Base-by-base conservation (phyloP, 2,329 filamentous ascomycete genomes). In the Talaromyces sp. region DNA sequence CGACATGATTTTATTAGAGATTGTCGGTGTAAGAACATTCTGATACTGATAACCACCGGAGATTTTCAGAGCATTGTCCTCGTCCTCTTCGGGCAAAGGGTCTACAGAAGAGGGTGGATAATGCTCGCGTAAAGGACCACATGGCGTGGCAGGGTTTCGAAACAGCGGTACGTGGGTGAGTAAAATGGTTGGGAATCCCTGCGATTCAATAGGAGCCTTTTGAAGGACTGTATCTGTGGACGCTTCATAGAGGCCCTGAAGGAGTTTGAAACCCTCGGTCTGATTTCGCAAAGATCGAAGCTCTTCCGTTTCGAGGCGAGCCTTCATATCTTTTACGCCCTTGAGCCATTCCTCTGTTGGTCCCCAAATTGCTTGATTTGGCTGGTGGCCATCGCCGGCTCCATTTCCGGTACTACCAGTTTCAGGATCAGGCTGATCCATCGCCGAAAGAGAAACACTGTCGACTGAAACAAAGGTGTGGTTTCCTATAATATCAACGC, bases 401-500 rank as follows among this genome's bases (percentile, higher is more conserved):
- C 74, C 84, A 81, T 58, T 81, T 75, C 72, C 72, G 29, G 77
- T 76, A 63, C 77, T 79, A n/a, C 82, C 82, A 5, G 83, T 82
- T 61, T 74, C 66, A 17, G 79, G 77, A 62, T 86, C 79, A 5
- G 82, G 81, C 68, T 87, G 84, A 61, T 85, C 85, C 74, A 84
- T 82, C 2, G 95, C 94, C 73, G 92, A 96, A 71, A 98, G 78
- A 0, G 93, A 97, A 4, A 97, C 89, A 0, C 90, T 87, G 75
- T 99, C 95, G 7, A 99, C 85, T 0, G 92, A 96, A 22, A 99
- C 91, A 74, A 99, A 93, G 0, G 92, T 96, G 76, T 99, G 95
- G 74, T 99, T 99, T 13, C 92, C 95, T 62, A 98, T 85, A 5
- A 98, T 85, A 75, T 98, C 93, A 22, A 99, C 88, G 8, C 92